Evolutionary conservation across 2,329 filamentous ascomycete genomes (phyloP).

Genomic region (Clarireedia homoeocarpa): DNA sequence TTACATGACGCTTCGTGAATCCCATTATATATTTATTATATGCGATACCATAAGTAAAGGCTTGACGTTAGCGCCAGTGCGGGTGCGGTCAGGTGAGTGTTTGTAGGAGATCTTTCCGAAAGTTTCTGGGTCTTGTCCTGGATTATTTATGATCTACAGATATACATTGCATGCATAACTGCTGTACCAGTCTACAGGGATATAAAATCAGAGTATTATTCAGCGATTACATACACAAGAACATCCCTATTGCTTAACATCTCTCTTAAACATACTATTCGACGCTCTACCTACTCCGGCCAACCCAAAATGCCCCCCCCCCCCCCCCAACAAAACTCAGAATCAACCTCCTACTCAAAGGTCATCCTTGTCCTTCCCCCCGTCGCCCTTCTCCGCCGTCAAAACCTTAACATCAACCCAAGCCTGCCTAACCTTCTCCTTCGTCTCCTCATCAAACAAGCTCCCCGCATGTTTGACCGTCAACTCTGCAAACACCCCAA

Average conservation of each 20-base stretch:
- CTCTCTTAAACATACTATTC: too few species aligned
- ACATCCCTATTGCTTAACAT: too few species aligned
- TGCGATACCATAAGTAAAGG: background rate
- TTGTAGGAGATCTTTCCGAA: too few species aligned
- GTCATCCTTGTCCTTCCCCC: background rate
- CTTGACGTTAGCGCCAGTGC: background rate
- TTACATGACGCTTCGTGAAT: too few species aligned
- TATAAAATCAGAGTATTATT: too few species aligned
- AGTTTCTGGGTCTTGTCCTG: too few species aligned
- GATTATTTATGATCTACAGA: too few species aligned
- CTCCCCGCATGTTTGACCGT: slow-evolving; percentile 4
- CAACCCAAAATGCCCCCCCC: background rate
- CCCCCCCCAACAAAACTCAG: background rate
- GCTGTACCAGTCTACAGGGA: too few species aligned
- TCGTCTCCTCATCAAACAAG: slow-evolving; percentile 6
- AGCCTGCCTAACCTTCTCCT: slow-evolving; percentile 7
- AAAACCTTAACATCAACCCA: slow-evolving; percentile 7
- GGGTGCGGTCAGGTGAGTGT: too few species aligned
- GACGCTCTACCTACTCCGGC: too few species aligned
- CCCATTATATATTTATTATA: background rate
- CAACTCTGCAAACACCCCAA: slow-evolving; percentile 1
- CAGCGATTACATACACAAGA: too few species aligned
- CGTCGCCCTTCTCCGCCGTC: background rate
- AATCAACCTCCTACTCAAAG: background rate
- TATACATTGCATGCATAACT: too few species aligned